These are phyloP conservation scores for Leccinum uliginosum DNA, from an alignment of 768 basidiomycete genomes.

Conservation along the genomic window DNA sequence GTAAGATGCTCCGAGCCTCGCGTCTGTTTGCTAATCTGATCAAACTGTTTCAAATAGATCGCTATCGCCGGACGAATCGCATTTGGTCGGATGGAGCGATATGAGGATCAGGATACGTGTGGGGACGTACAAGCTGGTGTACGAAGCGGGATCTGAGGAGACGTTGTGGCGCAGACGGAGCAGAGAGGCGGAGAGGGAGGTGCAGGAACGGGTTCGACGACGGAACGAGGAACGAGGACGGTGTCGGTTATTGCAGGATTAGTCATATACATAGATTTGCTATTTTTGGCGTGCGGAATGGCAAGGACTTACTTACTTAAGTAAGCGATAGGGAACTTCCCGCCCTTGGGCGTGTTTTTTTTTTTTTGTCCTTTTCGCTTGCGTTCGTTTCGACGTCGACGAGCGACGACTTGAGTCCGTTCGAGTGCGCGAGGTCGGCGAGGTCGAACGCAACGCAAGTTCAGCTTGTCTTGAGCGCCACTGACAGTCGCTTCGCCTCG, in stretches of 20 bases:
- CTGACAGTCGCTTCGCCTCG: not conserved
- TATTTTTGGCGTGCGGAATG: slow-evolving; percentile 19
- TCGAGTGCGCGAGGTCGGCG: not conserved
- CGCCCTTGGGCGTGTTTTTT: slow-evolving; percentile 2
- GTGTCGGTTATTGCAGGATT: slow-evolving; percentile 32
- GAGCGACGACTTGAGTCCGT: not conserved
- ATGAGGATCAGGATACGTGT: slow-evolving; percentile 49
- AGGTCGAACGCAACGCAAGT: not conserved
- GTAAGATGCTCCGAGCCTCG: slow-evolving; percentile 23
- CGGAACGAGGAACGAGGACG: slow-evolving; percentile 58
- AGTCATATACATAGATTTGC: not conserved
- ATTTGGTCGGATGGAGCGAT: slow-evolving; percentile 12
- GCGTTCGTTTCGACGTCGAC: not conserved
- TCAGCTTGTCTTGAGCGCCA: not conserved
- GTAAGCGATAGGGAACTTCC: slow-evolving; percentile 6
- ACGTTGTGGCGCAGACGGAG: slow-evolving; percentile 37
- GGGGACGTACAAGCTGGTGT: slow-evolving; percentile 65
- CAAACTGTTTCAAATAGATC: slow-evolving; percentile 50
- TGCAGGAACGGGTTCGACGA: slow-evolving; percentile 37
- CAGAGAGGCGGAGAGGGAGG: slow-evolving; percentile 30
- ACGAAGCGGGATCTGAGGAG: slow-evolving; percentile 65
- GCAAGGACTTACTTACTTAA: slow-evolving; percentile 22
- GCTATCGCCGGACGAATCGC: slow-evolving; percentile 34
- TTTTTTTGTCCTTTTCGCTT: slow-evolving; percentile 1
- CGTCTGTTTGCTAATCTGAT: slow-evolving; percentile 20